These are phyloP conservation scores for Rubroboletus satanas DNA, from an alignment of 768 basidiomycete species.

Conservation along the genomic window DNA sequence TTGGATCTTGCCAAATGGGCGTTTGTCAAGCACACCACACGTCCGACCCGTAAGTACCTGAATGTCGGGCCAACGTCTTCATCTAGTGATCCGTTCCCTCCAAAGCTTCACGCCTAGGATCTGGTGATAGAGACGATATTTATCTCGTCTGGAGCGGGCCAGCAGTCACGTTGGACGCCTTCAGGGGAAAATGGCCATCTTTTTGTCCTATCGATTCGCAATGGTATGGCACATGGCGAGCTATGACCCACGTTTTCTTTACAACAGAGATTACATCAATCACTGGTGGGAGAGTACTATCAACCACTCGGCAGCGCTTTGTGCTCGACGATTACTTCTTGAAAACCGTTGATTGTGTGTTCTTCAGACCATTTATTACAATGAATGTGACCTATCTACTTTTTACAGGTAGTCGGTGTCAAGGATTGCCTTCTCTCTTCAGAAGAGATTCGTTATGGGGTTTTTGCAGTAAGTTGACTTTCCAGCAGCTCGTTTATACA, in stretches of 20 bases:
- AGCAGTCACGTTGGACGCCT: constrained; percentile 2
- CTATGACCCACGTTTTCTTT: constrained; percentile 8
- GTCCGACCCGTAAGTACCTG: neutral
- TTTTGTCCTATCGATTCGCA: neutral
- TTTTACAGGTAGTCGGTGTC: constrained; percentile 3
- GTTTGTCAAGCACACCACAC: neutral
- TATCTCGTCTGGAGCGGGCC: constrained; percentile 16
- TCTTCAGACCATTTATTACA: neutral
- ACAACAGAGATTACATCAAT: neutral
- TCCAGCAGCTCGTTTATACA: neutral
- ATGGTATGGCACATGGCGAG: constrained; percentile 7
- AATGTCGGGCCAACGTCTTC: neutral
- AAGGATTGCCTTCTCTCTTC: constrained; percentile 12
- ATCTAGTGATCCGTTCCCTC: neutral
- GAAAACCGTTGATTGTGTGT: constrained; percentile 23
- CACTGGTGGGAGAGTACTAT: neutral
- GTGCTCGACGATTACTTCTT: constrained; percentile 19
- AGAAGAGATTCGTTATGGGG: constrained; percentile 23
- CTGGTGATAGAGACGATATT: neutral
- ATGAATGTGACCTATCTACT: neutral
- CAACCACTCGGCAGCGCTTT: constrained; percentile 5
- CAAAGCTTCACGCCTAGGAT: neutral
- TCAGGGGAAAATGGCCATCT: constrained; percentile 8
- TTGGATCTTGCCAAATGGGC: constrained; percentile 17
- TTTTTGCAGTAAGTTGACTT: constrained; percentile 23